Evolutionary conservation across 768 basidiomycete genomes (phyloP).

Genomic region (Tylopilus felleus): DNA sequence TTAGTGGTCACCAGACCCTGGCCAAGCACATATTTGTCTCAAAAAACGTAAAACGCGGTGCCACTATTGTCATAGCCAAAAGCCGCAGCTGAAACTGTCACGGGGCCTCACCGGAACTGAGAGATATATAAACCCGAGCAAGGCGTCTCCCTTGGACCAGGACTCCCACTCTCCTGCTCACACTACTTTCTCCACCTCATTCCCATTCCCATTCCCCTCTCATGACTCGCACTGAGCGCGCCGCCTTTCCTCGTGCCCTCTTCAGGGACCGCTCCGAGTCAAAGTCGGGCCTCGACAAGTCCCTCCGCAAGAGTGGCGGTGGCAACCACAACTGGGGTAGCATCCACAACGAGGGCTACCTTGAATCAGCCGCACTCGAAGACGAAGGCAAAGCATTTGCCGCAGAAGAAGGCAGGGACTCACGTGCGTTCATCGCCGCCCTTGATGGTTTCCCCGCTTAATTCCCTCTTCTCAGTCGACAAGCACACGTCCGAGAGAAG

Average conservation of each 20-base stretch:
- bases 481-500: slow-evolving; percentile 36
- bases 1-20: neutral
- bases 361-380: slow-evolving; percentile 53
- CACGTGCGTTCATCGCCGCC: slow-evolving; percentile 14
- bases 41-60: too few relatives aligned
- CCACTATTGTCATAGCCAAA: too few relatives aligned
- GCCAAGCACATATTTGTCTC: too few relatives aligned
- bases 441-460: slow-evolving; percentile 9
- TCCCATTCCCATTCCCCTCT: too few relatives aligned
- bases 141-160: neutral
- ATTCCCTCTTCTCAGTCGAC: slow-evolving; percentile 11
- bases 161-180: neutral
- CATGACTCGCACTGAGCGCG: slow-evolving; percentile 82
- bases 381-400: slow-evolving; percentile 55
- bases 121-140: neutral
- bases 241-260: slow-evolving; percentile 67
- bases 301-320: slow-evolving; percentile 72
- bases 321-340: slow-evolving; percentile 88
- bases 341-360: slow-evolving; percentile 56
- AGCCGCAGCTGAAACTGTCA: neutral
- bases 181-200: slow-evolving; percentile 14
- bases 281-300: slow-evolving; percentile 70
- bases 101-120: neutral
- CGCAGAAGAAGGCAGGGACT: slow-evolving; percentile 25
- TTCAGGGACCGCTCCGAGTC: slow-evolving; percentile 75